Conservation (phyloP, 192 early-diverging fungal species). For the Chytriomyces confervae region DNA sequence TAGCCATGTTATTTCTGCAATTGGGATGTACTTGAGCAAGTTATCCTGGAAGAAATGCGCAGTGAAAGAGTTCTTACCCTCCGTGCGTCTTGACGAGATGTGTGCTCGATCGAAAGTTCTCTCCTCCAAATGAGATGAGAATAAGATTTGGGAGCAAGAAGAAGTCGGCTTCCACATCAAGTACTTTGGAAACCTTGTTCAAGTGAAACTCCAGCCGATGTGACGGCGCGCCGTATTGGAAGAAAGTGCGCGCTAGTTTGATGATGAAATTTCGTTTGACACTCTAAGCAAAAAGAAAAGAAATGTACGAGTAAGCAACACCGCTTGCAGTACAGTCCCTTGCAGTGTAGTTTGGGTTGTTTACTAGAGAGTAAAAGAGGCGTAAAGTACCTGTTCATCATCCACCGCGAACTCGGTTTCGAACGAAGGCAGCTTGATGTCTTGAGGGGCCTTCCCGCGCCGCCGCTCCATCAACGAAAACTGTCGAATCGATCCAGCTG, state of each 20-base stretch:
- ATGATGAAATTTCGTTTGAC: slow-evolving; percentile 54
- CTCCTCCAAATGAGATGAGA: slow-evolving; percentile 52
- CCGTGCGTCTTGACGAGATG: slow-evolving; percentile 44
- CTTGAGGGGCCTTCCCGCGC: not conserved
- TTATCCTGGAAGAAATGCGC: too few relatives aligned
- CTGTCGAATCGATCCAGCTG: not conserved
- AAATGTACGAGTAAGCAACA: too few relatives aligned
- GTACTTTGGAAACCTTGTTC: slow-evolving; percentile 42
- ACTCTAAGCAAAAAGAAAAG: not conserved
- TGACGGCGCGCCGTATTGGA: slow-evolving; percentile 52
- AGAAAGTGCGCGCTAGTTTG: slow-evolving; percentile 47
- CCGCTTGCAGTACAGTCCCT: too few relatives aligned
- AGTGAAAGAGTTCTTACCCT: slow-evolving; percentile 23
- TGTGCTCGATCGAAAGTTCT: slow-evolving; percentile 39
- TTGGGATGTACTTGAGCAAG: too few relatives aligned
- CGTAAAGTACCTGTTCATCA: not conserved
- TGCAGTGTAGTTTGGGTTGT: too few relatives aligned
- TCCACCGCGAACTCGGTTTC: not conserved
- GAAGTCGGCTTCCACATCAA: slow-evolving; percentile 50
- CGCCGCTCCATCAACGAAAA: not conserved
- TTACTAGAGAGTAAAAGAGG: too few relatives aligned
- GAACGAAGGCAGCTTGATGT: not conserved
- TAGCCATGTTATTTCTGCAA: slow-evolving; percentile 39
- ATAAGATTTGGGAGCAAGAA: slow-evolving; percentile 47
- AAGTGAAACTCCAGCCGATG: slow-evolving; percentile 58